A percentile compares a stretch with the other conserved stretches of the same genome.
phyloP scores from a whole-genome alignment of 2,329 filamentous ascomycete genomes.

The Aspergillus sp. region DNA sequence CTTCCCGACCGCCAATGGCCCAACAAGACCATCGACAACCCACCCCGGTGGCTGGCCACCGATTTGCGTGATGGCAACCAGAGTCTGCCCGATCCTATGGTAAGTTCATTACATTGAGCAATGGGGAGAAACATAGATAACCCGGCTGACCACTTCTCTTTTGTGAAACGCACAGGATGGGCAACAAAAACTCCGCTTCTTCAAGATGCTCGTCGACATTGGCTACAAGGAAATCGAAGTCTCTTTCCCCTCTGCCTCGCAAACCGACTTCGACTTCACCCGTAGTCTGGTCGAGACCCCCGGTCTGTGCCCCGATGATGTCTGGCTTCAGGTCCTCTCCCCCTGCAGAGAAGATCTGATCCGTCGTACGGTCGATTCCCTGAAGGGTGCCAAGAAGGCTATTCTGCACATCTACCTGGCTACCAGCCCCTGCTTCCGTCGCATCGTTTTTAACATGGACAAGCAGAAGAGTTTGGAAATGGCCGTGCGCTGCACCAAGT shows the following conservation, averaged over 20 bases:
- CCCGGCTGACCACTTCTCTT: neutral
- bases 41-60: constrained; percentile 87
- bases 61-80: constrained; percentile 93
- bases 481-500: constrained; percentile 82
- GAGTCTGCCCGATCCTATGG: constrained; percentile 90
- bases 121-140: neutral
- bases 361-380: constrained; percentile 80
- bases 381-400: constrained; percentile 88
- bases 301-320: constrained; percentile 80
- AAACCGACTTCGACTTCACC: constrained; percentile 96
- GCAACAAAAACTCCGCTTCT: constrained; percentile 93
- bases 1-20: constrained; percentile 71
- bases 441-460: constrained; percentile 84
- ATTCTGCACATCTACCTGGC: constrained; percentile 95
- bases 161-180: constrained; percentile 63
- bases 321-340: constrained; percentile 87
- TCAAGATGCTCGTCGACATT: constrained; percentile 87
- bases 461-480: constrained; percentile 79
- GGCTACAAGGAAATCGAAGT: constrained; percentile 99
- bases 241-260: constrained; percentile 89
- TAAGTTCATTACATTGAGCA: constrained; percentile 43
- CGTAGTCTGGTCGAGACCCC: constrained; percentile 82
- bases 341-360: constrained; percentile 93
- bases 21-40: constrained; percentile 75
- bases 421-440: constrained; percentile 92